phyloP scores from a whole-genome alignment of 305 asterid genomes.

The Rubia peregrina region DNA sequence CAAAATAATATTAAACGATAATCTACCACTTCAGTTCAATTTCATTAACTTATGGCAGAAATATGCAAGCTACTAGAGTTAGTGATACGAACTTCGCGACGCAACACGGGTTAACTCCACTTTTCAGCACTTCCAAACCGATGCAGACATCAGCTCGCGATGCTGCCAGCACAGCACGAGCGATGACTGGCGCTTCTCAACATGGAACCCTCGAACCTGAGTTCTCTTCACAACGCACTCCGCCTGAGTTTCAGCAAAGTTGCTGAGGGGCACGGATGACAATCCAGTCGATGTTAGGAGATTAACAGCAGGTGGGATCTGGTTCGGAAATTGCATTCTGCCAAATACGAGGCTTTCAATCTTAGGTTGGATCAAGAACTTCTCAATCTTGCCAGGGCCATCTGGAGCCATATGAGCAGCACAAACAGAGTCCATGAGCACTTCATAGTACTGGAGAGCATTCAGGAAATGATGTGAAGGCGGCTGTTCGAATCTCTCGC shows the following conservation, averaged over 20 bases:
- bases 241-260: conserved; percentile 46
- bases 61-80: conserved; percentile 18
- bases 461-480: conserved; percentile 35
- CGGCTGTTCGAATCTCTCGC: conserved; percentile 43
- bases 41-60: conserved; percentile 19
- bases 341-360: conserved; percentile 40
- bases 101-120: not conserved
- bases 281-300: conserved; percentile 43
- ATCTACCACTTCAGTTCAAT: conserved; percentile 16
- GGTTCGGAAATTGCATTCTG: conserved; percentile 29
- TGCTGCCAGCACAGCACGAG: conserved; percentile 46
- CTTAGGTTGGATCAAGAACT: conserved; percentile 39
- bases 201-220: conserved; percentile 40
- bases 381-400: conserved; percentile 33
- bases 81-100: conserved; percentile 13
- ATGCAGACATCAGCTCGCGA: conserved; percentile 38
- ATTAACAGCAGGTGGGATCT: conserved; percentile 33
- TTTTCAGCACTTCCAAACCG: conserved; percentile 47
- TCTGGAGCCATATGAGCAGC: conserved; percentile 31
- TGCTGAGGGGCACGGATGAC: conserved; percentile 29
- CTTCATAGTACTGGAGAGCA: conserved; percentile 42
- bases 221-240: conserved; percentile 36
- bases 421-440: conserved; percentile 36
- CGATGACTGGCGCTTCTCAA: conserved; percentile 36
- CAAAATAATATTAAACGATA: conserved; percentile 19